Evolutionary conservation across 2,329 filamentous ascomycete genomes (phyloP).

Genomic region (Dothideomycetes sp.): DNA sequence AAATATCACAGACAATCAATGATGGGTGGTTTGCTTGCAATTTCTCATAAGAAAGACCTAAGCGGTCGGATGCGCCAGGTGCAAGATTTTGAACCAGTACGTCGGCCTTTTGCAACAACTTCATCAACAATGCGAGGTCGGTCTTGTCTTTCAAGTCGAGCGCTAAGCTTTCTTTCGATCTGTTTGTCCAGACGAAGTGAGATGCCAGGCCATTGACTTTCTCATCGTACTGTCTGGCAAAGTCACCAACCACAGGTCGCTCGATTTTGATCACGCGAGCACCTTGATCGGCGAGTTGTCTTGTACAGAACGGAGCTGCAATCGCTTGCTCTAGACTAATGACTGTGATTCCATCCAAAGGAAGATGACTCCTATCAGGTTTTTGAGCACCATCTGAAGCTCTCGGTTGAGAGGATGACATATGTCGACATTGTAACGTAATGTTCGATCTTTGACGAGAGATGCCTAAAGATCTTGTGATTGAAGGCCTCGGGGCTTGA

Average conservation of each 20-base stretch:
- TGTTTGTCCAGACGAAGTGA: conserved; percentile 49
- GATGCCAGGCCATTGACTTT: conserved; percentile 43
- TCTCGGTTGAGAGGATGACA: no score
- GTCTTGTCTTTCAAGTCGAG: conserved; percentile 39
- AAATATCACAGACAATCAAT: conserved; percentile 48
- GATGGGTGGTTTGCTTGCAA: conserved; percentile 34
- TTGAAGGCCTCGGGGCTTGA: no score
- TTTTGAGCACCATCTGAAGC: no score
- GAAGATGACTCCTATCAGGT: conserved; percentile 17
- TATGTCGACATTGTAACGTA: no score
- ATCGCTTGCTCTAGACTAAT: conserved; percentile 48
- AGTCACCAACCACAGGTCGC: conserved; percentile 43
- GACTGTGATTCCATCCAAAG: conserved; percentile 40
- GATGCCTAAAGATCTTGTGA: no score
- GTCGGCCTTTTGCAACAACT: conserved; percentile 38
- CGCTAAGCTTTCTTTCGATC: conserved; percentile 46
- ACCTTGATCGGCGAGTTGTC: conserved; percentile 46
- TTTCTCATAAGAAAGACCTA: conserved; percentile 40
- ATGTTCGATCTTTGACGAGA: no score
- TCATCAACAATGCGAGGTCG: conserved; percentile 37
- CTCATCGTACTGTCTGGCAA: conserved; percentile 43
- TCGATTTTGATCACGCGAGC: conserved; percentile 49
- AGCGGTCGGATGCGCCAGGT: conserved; percentile 39
- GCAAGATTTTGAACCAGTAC: conserved; percentile 47
- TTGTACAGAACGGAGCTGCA: conserved; percentile 46